A percentile compares a stretch with the other conserved stretches of the same genome.
phyloP scores from a whole-genome alignment of 2,329 filamentous ascomycete species.

The Aphanocladium album region DNA sequence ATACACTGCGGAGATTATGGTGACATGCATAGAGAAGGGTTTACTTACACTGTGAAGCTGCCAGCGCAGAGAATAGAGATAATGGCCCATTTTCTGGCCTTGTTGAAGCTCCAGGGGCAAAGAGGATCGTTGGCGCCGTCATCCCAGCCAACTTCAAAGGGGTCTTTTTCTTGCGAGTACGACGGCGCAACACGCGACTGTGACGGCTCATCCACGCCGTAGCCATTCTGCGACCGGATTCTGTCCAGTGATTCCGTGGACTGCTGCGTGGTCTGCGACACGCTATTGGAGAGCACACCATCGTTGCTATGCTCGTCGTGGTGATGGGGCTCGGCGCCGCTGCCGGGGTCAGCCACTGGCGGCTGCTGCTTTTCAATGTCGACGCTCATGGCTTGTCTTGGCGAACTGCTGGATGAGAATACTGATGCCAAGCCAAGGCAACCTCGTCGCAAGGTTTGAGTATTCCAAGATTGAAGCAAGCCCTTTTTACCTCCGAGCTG shows the following conservation, averaged over 20 bases:
- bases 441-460: background rate
- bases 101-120: slow-evolving; percentile 66
- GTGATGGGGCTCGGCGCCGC: background rate
- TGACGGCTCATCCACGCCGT: slow-evolving; percentile 32
- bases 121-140: slow-evolving; percentile 64
- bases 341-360: background rate
- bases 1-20: background rate
- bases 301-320: background rate
- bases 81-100: slow-evolving; percentile 71
- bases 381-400: background rate
- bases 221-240: slow-evolving; percentile 40
- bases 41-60: slow-evolving; percentile 75
- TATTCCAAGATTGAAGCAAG: background rate
- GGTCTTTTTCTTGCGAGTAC: slow-evolving; percentile 30
- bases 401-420: too few relatives aligned
- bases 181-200: background rate
- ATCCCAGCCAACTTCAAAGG: slow-evolving; percentile 71
- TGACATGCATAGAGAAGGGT: background rate
- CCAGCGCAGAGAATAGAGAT: slow-evolving; percentile 68
- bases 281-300: background rate
- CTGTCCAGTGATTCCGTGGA: slow-evolving; percentile 22
- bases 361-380: slow-evolving; percentile 9
- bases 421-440: background rate
- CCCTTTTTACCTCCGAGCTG: background rate
- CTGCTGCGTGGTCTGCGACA: slow-evolving; percentile 3